Percentiles rank a stretch among this genome's conserved stretches.
phyloP scores from a whole-genome alignment of 2,329 filamentous ascomycete genomes.

The Ramularia collo-cygni region DNA sequence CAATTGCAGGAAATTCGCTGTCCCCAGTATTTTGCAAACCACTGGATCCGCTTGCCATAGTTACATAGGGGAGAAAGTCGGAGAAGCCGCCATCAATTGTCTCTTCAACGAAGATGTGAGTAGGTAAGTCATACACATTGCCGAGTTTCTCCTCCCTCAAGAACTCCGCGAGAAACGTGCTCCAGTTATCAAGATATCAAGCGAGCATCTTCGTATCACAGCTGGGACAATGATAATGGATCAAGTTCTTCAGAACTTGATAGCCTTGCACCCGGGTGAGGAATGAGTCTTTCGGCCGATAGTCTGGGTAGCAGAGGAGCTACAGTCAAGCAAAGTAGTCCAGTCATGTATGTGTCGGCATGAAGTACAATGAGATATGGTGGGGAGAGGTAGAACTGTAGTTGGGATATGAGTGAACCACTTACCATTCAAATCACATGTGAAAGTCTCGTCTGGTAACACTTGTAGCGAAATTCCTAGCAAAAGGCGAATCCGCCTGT shows the following conservation, averaged over 20 bases:
- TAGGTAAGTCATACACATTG: slow-evolving; percentile 20
- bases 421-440: too few relatives aligned
- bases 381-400: too few relatives aligned
- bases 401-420: too few relatives aligned
- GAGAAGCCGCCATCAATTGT: slow-evolving; percentile 33
- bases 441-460: too few relatives aligned
- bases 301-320: slow-evolving; percentile 33
- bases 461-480: too few relatives aligned
- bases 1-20: slow-evolving; percentile 51
- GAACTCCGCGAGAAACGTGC: slow-evolving; percentile 24
- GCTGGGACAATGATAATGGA: slow-evolving; percentile 43
- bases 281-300: slow-evolving; percentile 19
- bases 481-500: too few relatives aligned
- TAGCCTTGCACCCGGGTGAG: slow-evolving; percentile 38
- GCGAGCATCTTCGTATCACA: slow-evolving; percentile 40
- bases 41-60: not conserved
- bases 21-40: not conserved
- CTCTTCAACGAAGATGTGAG: slow-evolving; percentile 28
- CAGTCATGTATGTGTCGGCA: slow-evolving; percentile 45
- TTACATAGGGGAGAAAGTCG: slow-evolving; percentile 23
- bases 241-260: slow-evolving; percentile 35
- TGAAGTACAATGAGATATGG: slow-evolving; percentile 46
- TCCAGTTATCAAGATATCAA: slow-evolving; percentile 10
- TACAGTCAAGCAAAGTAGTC: slow-evolving; percentile 39
- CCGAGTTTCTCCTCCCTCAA: slow-evolving; percentile 23